Base-by-base conservation (phyloP, 148 eudicot genomes). In the Rhododendron simsii region DNA sequence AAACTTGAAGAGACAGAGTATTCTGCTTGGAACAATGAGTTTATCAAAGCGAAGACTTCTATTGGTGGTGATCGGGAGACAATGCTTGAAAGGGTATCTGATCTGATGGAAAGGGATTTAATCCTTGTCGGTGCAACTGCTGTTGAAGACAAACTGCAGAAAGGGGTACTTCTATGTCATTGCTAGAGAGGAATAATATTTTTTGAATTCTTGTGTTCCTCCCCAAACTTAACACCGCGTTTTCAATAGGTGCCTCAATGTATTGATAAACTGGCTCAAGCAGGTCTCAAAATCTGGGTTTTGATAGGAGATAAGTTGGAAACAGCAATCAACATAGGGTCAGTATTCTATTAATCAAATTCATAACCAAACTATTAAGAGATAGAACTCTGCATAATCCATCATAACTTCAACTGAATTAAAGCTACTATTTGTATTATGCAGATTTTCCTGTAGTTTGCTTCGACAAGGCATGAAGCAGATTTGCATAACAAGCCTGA, bases 261-360 rank as follows among this genome's bases (percentile, higher is more conserved):
- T 88, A 97, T 97, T 28, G 99, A 97, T 90, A 97, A 97, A 91
- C 92, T 97, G 75, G 98, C 99, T 39, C 96, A 95, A 91, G 99
- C 99, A 81, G 99, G 99, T 89, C 94, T 97, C 81, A 97, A 97
- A 92, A 87, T 97, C 81, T 97, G 99, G 99, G 99, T 97, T 90
- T 94, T 97, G 81, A 97, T 98, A 10, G 99, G 99, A 50, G 99
- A 97, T 89, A 97, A 97, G 91, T 94, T 97, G 98, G 99, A 97
- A 93, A 97, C 99, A 81, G 99, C 99, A 71, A 95, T 96, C 57
- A 96, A 96, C 87, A 96, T 96, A 86, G 99, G 99, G 99, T 96
- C 55, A 80, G 94, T 91, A 82, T 84, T 61, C 67, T 33, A n/a
- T 18, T 39, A 1, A 61, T 13, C 26, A 53, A 23, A 55, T 0